Conservation (phyloP, 495 filamentous ascomycete genomes). For the Gamarada debralockiae region DNA sequence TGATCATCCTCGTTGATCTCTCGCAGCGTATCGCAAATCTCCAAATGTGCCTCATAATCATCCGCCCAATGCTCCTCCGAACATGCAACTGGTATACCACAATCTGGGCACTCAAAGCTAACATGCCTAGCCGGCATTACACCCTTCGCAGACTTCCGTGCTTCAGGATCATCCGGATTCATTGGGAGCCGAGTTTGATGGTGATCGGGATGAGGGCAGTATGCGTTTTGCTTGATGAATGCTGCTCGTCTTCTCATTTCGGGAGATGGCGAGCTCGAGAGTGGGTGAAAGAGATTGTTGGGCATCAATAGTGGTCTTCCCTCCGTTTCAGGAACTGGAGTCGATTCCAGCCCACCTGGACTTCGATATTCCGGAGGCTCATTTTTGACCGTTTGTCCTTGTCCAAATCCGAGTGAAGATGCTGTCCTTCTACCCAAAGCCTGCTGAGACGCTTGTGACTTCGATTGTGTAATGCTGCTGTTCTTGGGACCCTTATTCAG, state of each 20-base stretch:
- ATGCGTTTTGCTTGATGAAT: conserved; percentile 84
- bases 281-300: conserved; percentile 90
- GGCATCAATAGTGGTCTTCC: conserved; percentile 55
- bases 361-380: conserved; percentile 16
- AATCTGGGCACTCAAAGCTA: conserved; percentile 93
- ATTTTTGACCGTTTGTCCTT: conserved; percentile 19
- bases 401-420: conserved; percentile 8
- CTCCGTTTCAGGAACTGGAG: conserved; percentile 24
- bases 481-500: not conserved
- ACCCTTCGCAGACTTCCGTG: conserved; percentile 40
- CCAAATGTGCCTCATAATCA: conserved; percentile 86
- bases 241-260: conserved; percentile 81
- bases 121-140: conserved; percentile 68
- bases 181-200: conserved; percentile 57
- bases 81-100: conserved; percentile 90
- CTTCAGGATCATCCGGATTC: conserved; percentile 59
- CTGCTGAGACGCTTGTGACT: not conserved
- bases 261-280: conserved; percentile 79
- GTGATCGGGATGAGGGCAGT: conserved; percentile 87
- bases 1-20: conserved; percentile 99
- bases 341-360: conserved; percentile 13
- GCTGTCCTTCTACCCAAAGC: conserved; percentile 11
- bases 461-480: not conserved
- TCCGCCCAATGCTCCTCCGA: conserved; percentile 91
- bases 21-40: conserved; percentile 85